Conservation (phyloP, 169 alveolate genomes). For the Perkinsus chesapeaki region DNA sequence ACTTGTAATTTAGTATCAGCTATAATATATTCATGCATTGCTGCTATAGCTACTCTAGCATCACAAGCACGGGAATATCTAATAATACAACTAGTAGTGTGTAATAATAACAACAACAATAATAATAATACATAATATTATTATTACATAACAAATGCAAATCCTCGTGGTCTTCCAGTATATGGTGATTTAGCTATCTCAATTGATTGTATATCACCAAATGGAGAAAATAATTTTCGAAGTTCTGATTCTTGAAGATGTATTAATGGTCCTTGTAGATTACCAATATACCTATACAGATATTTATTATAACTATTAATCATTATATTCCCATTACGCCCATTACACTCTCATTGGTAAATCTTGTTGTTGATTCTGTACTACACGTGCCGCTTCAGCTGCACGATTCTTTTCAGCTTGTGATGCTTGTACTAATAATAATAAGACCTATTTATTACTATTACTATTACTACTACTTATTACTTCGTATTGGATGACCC, state of each 20-base stretch:
- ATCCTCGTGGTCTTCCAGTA: constrained; percentile 73
- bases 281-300: constrained; percentile 62
- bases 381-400: constrained; percentile 80
- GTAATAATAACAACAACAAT: background rate
- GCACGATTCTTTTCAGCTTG: constrained; percentile 95
- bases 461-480: background rate
- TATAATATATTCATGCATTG: background rate
- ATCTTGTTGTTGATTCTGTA: constrained; percentile 61
- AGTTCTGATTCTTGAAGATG: constrained; percentile 71
- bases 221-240: constrained; percentile 78
- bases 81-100: no score
- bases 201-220: constrained; percentile 82
- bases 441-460: background rate
- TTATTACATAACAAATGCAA: constrained; percentile 57
- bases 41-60: background rate
- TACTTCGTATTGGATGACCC: constrained; percentile 66
- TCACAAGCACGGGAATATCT: background rate
- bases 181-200: constrained; percentile 76
- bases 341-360: constrained; percentile 61
- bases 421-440: constrained; percentile 70
- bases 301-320: background rate
- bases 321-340: background rate
- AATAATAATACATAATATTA: background rate
- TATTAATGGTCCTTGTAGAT: constrained; percentile 72
- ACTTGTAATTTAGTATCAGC: background rate